These are phyloP conservation scores for Dothistroma pini DNA, from an alignment of 2,329 filamentous ascomycete species.

Conservation along the genomic window DNA sequence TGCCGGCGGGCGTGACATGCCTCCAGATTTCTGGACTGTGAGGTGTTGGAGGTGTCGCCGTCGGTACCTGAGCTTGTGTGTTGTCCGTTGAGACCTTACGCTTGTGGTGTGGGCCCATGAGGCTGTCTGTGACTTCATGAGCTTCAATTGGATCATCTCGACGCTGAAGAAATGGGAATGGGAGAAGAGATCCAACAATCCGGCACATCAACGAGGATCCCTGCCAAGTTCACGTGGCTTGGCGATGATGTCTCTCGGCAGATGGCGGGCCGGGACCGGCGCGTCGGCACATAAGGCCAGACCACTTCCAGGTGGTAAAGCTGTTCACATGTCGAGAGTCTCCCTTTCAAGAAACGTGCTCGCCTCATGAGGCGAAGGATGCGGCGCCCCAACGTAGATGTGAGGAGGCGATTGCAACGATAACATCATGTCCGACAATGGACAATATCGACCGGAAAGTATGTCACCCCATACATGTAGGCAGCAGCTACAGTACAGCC, in stretches of 20 bases:
- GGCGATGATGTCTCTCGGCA: not conserved
- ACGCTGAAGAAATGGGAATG: not conserved
- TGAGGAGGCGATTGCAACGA: not conserved
- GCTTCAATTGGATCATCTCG: no score
- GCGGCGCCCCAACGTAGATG: not conserved
- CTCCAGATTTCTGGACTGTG: no score
- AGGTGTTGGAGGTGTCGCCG: no score
- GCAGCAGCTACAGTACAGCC: not conserved
- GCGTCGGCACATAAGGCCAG: not conserved
- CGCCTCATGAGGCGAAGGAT: not conserved
- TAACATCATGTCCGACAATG: slow-evolving; percentile 1
- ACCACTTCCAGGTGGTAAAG: not conserved
- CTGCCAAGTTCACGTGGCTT: not conserved
- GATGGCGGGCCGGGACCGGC: not conserved
- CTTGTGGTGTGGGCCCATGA: no score
- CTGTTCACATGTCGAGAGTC: not conserved
- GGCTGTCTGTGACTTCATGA: no score
- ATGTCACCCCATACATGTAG: not conserved
- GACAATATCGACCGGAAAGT: not conserved
- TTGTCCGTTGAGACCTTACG: no score
- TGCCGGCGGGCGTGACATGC: no score
- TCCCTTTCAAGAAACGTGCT: not conserved
- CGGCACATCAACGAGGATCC: not conserved
- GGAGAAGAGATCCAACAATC: not conserved
- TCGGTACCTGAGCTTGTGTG: no score